Evolutionary conservation across 2,329 filamentous ascomycete species (phyloP).

Genomic region (Furcasterigmium furcatum): DNA sequence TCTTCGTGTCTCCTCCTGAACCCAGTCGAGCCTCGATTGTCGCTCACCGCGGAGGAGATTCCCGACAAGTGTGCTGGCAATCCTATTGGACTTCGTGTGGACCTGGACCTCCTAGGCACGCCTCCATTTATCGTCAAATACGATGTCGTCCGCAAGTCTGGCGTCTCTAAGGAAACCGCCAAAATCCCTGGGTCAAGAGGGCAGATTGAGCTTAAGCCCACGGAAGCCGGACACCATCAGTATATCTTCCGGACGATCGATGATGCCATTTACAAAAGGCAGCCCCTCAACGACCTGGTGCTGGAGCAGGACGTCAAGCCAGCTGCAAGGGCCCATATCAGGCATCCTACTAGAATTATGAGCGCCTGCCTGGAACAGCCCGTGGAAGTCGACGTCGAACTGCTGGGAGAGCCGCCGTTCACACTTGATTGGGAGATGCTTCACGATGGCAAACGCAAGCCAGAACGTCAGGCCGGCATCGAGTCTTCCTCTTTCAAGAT

Average conservation of each 20-base stretch:
- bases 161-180: slow-evolving; percentile 42
- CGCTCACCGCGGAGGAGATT: slow-evolving; percentile 74
- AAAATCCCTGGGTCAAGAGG: slow-evolving; percentile 69
- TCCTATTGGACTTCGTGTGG: slow-evolving; percentile 84
- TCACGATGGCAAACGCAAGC: slow-evolving; percentile 80
- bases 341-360: slow-evolving; percentile 48
- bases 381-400: slow-evolving; percentile 68
- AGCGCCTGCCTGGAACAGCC: slow-evolving; percentile 81
- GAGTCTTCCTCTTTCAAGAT: slow-evolving; percentile 64
- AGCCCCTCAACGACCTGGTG: slow-evolving; percentile 57
- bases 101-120: slow-evolving; percentile 86
- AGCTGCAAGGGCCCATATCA: slow-evolving; percentile 75
- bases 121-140: slow-evolving; percentile 88
- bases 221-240: slow-evolving; percentile 77
- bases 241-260: slow-evolving; percentile 81
- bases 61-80: slow-evolving; percentile 94
- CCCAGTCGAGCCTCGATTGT: slow-evolving; percentile 79
- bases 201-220: slow-evolving; percentile 81
- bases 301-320: slow-evolving; percentile 92
- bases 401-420: slow-evolving; percentile 84
- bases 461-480: slow-evolving; percentile 63
- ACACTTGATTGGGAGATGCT: slow-evolving; percentile 89
- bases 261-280: slow-evolving; percentile 75
- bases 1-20: slow-evolving; percentile 92
- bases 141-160: slow-evolving; percentile 57